phyloP scores from a whole-genome alignment of 768 basidiomycete genomes.

The Astraeus odoratus region DNA sequence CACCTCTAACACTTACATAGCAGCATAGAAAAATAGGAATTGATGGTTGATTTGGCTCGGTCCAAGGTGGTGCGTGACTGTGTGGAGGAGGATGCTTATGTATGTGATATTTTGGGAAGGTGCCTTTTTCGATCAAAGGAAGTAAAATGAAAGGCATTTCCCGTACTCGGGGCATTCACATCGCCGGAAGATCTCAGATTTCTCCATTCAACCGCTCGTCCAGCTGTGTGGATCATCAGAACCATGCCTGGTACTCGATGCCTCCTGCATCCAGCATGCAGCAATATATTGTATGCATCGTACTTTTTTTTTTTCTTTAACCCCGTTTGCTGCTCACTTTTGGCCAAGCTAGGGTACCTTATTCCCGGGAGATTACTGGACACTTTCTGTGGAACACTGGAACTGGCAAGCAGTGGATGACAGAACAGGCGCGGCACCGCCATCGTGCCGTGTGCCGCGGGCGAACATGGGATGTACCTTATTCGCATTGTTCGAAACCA shows the following conservation, averaged over 20 bases:
- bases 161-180: slow-evolving; percentile 28
- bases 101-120: neutral
- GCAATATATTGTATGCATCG: neutral
- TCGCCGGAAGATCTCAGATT: slow-evolving; percentile 30
- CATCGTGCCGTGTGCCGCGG: slow-evolving; percentile 4
- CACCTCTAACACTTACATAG: no score
- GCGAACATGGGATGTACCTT: slow-evolving; percentile 8
- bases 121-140: neutral
- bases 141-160: slow-evolving; percentile 15
- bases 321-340: no score
- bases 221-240: neutral
- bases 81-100: neutral
- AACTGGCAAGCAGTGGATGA: no score
- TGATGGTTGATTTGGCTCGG: no score
- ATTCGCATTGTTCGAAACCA: slow-evolving; percentile 6
- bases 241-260: neutral
- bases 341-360: no score
- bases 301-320: neutral
- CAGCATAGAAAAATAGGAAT: no score
- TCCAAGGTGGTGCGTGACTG: no score
- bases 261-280: slow-evolving; percentile 1
- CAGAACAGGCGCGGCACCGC: slow-evolving; percentile 11
- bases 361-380: no score
- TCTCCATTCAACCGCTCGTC: neutral
- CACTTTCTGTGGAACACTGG: no score